Conservation (phyloP, 306 rosid genomes). For the Rubus parviflorus region DNA sequence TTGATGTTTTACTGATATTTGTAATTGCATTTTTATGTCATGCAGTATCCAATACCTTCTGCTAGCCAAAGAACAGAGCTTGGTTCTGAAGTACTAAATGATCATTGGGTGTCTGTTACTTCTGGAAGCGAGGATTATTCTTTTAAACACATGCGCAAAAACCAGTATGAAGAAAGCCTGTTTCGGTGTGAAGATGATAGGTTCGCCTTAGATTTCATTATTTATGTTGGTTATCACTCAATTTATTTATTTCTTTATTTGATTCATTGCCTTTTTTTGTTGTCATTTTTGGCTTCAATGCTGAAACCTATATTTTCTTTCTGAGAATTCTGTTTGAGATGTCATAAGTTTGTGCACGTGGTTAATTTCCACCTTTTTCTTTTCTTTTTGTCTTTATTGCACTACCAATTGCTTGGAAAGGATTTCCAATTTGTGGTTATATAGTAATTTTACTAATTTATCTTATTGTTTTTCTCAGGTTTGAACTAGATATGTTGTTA, state of each 20-base stretch:
- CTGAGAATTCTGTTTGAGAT: neutral
- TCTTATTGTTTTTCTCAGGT: conserved; percentile 54
- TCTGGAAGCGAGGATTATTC: conserved; percentile 99
- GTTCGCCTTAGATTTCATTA: conserved; percentile 39
- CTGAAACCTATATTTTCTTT: neutral
- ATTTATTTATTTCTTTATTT: neutral
- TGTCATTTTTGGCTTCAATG: neutral
- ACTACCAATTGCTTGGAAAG: conserved; percentile 3
- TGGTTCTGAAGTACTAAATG: conserved; percentile 86
- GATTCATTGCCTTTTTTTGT: neutral
- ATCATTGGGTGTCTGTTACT: conserved; percentile 97
- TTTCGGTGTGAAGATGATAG: conserved; percentile 99
- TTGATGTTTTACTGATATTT: conserved; percentile 20
- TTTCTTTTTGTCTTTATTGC: neutral
- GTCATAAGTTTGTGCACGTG: neutral
- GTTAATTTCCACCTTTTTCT: neutral
- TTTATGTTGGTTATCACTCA: conserved; percentile 5
- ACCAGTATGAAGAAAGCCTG: conserved; percentile 98
- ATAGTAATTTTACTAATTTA: conserved; percentile 47
- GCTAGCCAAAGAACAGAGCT: conserved; percentile 87
- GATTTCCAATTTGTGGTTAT: conserved; percentile 6
- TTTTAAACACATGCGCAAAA: conserved; percentile 99
- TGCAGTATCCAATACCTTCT: conserved; percentile 88
- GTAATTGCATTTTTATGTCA: conserved; percentile 20
- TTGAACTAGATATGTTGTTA: conserved; percentile 96